Conservation (phyloP, 352 stramenopile species). For the Phytophthora megakarya region DNA sequence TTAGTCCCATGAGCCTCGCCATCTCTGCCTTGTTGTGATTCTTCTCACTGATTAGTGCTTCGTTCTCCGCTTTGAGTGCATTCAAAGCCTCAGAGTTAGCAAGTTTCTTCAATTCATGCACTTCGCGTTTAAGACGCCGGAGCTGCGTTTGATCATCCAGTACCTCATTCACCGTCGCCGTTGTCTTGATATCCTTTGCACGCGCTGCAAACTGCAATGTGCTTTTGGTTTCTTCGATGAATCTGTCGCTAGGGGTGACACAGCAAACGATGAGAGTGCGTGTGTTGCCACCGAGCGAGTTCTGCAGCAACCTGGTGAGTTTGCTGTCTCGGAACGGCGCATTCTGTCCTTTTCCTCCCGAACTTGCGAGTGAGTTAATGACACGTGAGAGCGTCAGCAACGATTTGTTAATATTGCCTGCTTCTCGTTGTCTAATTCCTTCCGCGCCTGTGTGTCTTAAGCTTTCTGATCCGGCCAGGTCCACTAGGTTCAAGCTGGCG, state of each 20-base stretch:
- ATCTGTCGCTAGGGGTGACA: constrained; percentile 75
- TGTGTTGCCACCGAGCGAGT: constrained; percentile 91
- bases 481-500: constrained; percentile 96
- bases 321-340: constrained; percentile 91
- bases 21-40: constrained; percentile 66
- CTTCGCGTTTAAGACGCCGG: constrained; percentile 68
- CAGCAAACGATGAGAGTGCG: constrained; percentile 92
- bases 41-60: constrained; percentile 60
- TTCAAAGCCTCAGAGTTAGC: constrained; percentile 56
- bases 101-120: constrained; percentile 71
- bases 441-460: constrained; percentile 94
- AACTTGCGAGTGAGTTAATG: constrained; percentile 84
- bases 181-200: constrained; percentile 90
- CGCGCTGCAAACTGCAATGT: constrained; percentile 93
- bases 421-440: constrained; percentile 95
- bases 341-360: constrained; percentile 38
- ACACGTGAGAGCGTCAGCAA: constrained; percentile 95
- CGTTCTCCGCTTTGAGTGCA: constrained; percentile 75
- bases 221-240: constrained; percentile 84
- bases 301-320: constrained; percentile 91
- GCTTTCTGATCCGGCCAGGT: constrained; percentile 98
- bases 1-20: constrained; percentile 56
- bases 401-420: constrained; percentile 97
- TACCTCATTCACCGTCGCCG: constrained; percentile 87
- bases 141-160: constrained; percentile 92